Evolutionary conservation across 768 basidiomycete species (phyloP), one percentile per base, ranked within the genome.

Genomic region (Phaffia tasmanica): DNA sequence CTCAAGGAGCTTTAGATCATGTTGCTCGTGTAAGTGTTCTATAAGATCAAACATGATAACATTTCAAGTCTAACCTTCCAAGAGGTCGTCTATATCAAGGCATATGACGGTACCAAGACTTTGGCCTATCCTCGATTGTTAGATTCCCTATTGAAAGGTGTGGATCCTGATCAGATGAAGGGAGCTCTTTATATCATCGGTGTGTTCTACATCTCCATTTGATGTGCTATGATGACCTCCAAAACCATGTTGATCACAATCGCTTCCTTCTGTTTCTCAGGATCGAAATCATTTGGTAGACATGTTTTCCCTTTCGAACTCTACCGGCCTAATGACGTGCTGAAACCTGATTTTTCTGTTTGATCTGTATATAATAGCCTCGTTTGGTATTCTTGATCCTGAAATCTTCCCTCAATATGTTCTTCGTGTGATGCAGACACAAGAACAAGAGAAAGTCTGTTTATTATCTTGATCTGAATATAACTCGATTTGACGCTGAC

Each of bases 121-220:
- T 70, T 80, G 29, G 71, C 75, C 56, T 74, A 71, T 49, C 16
- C 61, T 4, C 29, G 60, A 58, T 47, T 63, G 3, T 67, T 56
- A 57, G 73, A 76, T 5, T 75, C 77, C 0, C 72, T 79, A 11
- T 70, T 75, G 59, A 83, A 85, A 7, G 88, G 86, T 2, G 81
- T 81, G 23, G 89, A 92, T 49, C 88, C 88, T 71, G 88, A 90
- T 74, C 81, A 86, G n/a, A 88, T 91, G 85, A 93, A 95, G 78
- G 91, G 91, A 14, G 87, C 88, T 3, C 76, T 91, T 23, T 86
- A 87, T 76, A 84, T 86, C 23, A 80, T 89, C 59, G 79, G 81
- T 50, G 86, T 86, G 29, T 54, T 54, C 29, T 54, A 30, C 4
- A 54, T 11, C 35, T 42, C 11, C 11, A 42, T 4, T 11, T 42